Evolutionary conservation across 768 basidiomycete genomes (phyloP), one percentile per base, ranked within the genome.

Genomic region (Boletus vinaceobasis): DNA sequence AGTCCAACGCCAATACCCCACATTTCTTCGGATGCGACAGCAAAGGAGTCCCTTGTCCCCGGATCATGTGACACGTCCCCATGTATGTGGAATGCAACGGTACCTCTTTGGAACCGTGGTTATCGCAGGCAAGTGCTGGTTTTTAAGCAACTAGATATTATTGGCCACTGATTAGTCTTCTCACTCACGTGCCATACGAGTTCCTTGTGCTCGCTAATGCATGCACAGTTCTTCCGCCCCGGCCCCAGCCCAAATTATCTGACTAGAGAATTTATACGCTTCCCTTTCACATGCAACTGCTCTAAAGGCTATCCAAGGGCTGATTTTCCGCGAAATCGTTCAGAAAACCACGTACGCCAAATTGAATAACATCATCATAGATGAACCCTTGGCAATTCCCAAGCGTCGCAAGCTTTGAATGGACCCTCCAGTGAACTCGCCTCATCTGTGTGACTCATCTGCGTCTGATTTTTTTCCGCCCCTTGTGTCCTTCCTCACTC

Each of bases 251-350:
- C 50, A 13, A 33, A 42, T 38, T 26, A 29, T 35, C 26, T 14
- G 26, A 26, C 21, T 19, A 15, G n/a, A 7, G 4, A n/a, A 47
- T 7, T 11, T 23, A 37, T 31, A 6, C 31, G 35, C 29, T 56
- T 59, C 56, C 49, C 46, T 48, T 57, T 44, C 56, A 32, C 60
- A 50, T 55, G 44, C 39, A 17, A 50, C 46, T 37, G 26, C 50
- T 56, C 50, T 47, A 62, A 57, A 62, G 10, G 40, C 52, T 53
- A 64, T 46, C 54, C 27, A 37, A 55, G 59, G 43, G 40, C 26
- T 45, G 48, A 36, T 36, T 42, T 39, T 52, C 26, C 33, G 49
- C 43, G 17, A 36, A n/a, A 26, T 29, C n/a, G 5, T 27, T 19
- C 17, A 48, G 33, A 47, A 50, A 52, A 57, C 39, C 29, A 38